Base-by-base conservation (phyloP, 1,139 yeast genomes). In the Debaryomyces fabryi region DNA sequence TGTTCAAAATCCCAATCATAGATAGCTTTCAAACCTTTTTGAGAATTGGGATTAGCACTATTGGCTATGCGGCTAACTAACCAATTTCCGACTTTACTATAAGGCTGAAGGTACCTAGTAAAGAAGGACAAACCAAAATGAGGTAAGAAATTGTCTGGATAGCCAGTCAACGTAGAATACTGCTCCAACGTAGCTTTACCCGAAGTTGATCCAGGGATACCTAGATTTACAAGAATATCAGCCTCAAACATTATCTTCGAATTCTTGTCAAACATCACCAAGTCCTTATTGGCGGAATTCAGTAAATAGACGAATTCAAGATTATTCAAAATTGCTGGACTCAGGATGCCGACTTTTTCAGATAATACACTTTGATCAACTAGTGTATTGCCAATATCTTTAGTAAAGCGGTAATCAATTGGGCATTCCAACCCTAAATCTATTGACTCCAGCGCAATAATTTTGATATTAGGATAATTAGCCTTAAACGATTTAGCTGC, bases 241-340 rank as follows among this genome's bases (percentile, higher is more conserved):
- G 80, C 83, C 48, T 71, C 76, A 42, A 77, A 62, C 27, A 81
- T 53, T 0, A 78, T 67, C 53, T 69, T 68, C 9, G 77, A 63
- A 9, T 60, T 57, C 36, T 65, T 66, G 57, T 77, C 78, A 54
- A 61, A 74, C 50, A 76, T 54, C 10, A 78, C 71, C 39, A 82
- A 53, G 54, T 82, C 86, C 56, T 74, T 69, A 60, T 80, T 81
- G 23, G 48, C 57, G 53, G 75, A 81, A 2, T 66, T 62, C 9
- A 82, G 79, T 40, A 81, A 52, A 56, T 68, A 80, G 18, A 78
- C 71, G 46, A 80, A 73, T 56, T 76, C 72, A 46, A 79, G 71
- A 45, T 67, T 74, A 20, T 60, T 55, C 24, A 61, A 52, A 42
- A 60, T 53, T 12, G 51, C 48, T 8, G 49, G 43, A 36, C 56